Evolutionary conservation across 768 basidiomycete species (phyloP).

Genomic region (Leccinum truebloodii): DNA sequence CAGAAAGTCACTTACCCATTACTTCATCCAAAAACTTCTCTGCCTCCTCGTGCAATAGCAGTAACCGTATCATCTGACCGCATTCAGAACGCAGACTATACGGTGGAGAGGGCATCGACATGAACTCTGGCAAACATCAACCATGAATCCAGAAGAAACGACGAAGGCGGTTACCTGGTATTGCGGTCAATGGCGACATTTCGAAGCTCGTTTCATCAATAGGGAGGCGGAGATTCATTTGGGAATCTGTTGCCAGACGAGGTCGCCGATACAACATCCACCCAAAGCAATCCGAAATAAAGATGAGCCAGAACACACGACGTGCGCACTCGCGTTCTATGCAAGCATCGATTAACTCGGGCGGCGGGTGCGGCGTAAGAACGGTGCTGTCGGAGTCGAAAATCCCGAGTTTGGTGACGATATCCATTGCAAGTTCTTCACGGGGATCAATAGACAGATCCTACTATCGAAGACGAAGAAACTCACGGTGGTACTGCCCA

Average conservation of each 20-base stretch:
- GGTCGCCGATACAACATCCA: constrained; percentile 39
- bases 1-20: constrained; percentile 40
- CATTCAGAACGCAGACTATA: constrained; percentile 56
- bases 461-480: neutral
- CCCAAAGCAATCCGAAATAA: constrained; percentile 54
- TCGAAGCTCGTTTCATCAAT: constrained; percentile 83
- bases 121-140: constrained; percentile 52
- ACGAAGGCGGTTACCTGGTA: constrained; percentile 30
- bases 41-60: constrained; percentile 62
- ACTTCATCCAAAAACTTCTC: constrained; percentile 56
- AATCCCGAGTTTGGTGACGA: constrained; percentile 67
- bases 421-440: constrained; percentile 61
- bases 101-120: constrained; percentile 61
- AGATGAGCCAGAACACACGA: constrained; percentile 79
- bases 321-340: constrained; percentile 78
- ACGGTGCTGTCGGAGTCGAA: constrained; percentile 62
- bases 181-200: constrained; percentile 48
- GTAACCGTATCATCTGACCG: constrained; percentile 72
- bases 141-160: neutral
- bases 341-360: constrained; percentile 58
- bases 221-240: constrained; percentile 67
- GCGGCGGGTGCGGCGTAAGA: constrained; percentile 57
- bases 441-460: constrained; percentile 15
- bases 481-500: constrained; percentile 34
- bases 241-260: constrained; percentile 39